Percentiles rank a stretch among this genome's conserved stretches.
Evolutionary conservation across 257 asterid genomes (phyloP).

Genomic region (Paulownia fortunei): DNA sequence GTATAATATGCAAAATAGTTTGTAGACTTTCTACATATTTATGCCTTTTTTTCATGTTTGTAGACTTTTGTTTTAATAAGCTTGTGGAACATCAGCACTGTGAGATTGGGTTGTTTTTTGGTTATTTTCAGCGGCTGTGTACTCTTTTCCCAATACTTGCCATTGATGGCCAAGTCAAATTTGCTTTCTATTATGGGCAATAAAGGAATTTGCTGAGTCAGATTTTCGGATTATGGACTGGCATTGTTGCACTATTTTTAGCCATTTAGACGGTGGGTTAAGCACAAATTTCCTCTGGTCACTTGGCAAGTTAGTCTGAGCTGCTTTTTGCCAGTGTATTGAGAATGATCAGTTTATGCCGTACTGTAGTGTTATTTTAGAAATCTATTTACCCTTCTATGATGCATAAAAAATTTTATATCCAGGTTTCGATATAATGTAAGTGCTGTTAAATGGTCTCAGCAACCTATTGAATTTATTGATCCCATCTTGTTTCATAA

Average conservation of each 20-base stretch:
- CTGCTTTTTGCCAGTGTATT: background rate
- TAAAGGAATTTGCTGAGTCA: background rate
- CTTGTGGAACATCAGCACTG: slow-evolving; percentile 25
- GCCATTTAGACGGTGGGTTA: background rate
- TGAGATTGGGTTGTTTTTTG: slow-evolving; percentile 22
- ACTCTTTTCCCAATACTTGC: background rate
- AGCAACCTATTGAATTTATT: too few relatives aligned
- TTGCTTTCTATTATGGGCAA: background rate
- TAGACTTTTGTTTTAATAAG: too few relatives aligned
- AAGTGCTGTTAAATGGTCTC: too few relatives aligned
- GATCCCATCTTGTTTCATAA: background rate
- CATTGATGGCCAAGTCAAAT: slow-evolving; percentile 10
- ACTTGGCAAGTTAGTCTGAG: background rate
- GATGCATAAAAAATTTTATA: too few relatives aligned
- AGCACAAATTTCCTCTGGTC: too few relatives aligned
- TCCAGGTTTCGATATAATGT: too few relatives aligned
- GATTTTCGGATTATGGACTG: background rate
- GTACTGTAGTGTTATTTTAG: too few relatives aligned
- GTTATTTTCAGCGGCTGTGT: slow-evolving; percentile 22
- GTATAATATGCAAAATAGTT: slow-evolving; percentile 4
- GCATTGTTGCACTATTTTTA: background rate
- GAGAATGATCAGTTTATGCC: too few relatives aligned
- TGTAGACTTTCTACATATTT: slow-evolving; percentile 23
- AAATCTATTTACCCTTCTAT: too few relatives aligned
- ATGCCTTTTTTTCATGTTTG: slow-evolving; percentile 7